Conservation (phyloP, 2,329 filamentous ascomycete genomes). For the Talaromyces sp. region DNA sequence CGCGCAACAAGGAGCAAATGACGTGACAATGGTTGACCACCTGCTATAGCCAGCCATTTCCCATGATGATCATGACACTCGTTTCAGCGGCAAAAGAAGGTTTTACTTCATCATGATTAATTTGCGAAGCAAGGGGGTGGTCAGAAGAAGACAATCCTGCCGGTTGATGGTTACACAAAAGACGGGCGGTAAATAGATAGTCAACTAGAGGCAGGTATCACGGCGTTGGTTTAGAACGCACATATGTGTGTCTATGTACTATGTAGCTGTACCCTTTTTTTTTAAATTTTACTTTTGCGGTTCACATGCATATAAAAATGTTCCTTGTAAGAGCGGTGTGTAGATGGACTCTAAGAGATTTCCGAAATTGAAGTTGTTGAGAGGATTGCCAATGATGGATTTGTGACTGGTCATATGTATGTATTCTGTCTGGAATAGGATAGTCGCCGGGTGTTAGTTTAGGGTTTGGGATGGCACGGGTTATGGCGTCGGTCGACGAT, state of each 20-base stretch:
- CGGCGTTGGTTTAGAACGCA: conserved; percentile 1
- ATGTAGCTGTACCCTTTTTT: not conserved
- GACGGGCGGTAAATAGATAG: not conserved
- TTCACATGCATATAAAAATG: not conserved
- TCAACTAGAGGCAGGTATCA: not conserved
- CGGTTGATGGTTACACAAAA: conserved; percentile 10
- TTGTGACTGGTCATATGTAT: conserved; percentile 5
- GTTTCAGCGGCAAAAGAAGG: not conserved
- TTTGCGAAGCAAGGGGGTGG: conserved; percentile 10
- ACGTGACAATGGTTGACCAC: not conserved
- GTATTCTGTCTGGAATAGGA: not conserved
- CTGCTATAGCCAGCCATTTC: not conserved
- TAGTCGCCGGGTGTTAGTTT: not conserved
- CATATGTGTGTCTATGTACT: conserved; percentile 1
- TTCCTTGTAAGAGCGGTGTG: conserved; percentile 10
- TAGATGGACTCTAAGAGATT: not conserved
- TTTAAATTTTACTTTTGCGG: not conserved
- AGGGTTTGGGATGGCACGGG: conserved; percentile 4
- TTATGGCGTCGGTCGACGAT: not conserved
- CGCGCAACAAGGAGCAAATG: not conserved
- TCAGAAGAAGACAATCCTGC: not conserved
- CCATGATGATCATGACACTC: conserved; percentile 3
- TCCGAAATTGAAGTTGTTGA: not conserved
- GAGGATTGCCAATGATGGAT: not conserved
- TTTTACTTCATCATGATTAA: conserved; percentile 1